Conservation (phyloP, 1,284 basidiomycete genomes). For the Flammula alnicola region DNA sequence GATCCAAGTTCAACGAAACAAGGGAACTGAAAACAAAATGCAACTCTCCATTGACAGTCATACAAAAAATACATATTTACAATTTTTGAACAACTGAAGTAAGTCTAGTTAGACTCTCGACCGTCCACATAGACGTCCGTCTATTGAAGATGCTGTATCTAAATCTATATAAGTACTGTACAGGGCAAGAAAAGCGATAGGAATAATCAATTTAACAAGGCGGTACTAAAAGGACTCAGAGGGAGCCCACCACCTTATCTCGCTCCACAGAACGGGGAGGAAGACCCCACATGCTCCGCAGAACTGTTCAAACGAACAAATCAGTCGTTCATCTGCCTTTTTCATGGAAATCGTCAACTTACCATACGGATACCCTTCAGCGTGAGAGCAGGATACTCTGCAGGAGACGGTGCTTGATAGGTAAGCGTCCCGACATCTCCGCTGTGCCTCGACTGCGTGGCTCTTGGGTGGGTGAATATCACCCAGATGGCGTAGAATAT, state of each 20-base stretch:
- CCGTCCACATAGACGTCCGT: too few species aligned
- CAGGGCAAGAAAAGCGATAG: too few species aligned
- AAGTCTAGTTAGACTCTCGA: too few species aligned
- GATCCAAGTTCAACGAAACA: too few species aligned
- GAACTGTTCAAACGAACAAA: neutral
- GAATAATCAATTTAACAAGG: too few species aligned
- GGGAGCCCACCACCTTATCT: conserved; percentile 2
- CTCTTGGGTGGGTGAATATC: neutral
- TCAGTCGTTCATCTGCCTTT: neutral
- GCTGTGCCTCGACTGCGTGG: neutral
- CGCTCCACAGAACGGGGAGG: conserved; percentile 2
- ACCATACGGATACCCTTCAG: neutral
- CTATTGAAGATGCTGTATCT: too few species aligned
- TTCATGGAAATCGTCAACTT: neutral
- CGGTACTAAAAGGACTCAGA: neutral
- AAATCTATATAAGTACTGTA: too few species aligned
- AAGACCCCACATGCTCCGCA: neutral
- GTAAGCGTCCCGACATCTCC: neutral
- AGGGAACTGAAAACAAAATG: too few species aligned
- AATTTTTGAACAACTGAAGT: too few species aligned
- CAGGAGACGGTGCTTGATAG: neutral
- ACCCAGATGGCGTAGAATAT: conserved; percentile 4
- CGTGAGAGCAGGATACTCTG: neutral
- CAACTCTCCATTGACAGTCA: too few species aligned
- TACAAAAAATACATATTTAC: too few species aligned